Base-by-base conservation (phyloP, 2,329 filamentous ascomycete genomes). In the Claviceps spartinae region DNA sequence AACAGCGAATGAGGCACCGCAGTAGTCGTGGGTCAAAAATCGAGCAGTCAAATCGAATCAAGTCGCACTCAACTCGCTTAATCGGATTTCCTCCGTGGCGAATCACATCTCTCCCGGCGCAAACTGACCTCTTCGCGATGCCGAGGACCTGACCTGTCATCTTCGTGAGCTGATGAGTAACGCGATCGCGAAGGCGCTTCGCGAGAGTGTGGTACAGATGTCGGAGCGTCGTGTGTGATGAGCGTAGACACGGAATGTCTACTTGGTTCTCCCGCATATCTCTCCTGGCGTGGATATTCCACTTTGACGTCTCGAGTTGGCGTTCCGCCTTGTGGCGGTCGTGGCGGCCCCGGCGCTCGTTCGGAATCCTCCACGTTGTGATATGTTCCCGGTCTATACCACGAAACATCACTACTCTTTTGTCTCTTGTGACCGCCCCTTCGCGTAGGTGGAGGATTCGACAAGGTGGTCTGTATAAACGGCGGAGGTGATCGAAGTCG, bases 161-260 rank as follows among this genome's bases (percentile, higher is more conserved):
- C 16, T 18, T 52, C 46, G 34, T 54, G 52, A 14, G 46, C 18
- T 18, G 48, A 16, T 41, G 43, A 14, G 40, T 47, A 56, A 30
- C 52, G 50, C 6, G 50, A 36, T 20, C 54, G 52, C 4, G 51
- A 50, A 18, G 26, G 52, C 18, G 59, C 54, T 22, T 61, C 56
- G 44, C 52, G 54, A 2, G 59, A 64, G n/a, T 47, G 42, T 13
- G 43, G 45, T 13, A 54, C 56, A 38, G 49, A 34, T 9, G 54
- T 49, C 3, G 30, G 30, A 34, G 30, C 9, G 5, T 60, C 57
- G 43, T 55, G 54, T 13, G 59, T 65, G 3, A 68, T 54, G 52
- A 68, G 58, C 9, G 65, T 63, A 24, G 65, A 66, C 22, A 68
- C 65, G 14, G 66, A 62, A 30, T 65, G 66, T 51, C 62, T 66